A percentile compares a stretch with the other conserved stretches of the same genome.
phyloP scores from a whole-genome alignment of 352 stramenopile species.

The Globisporangium megalacanthum region DNA sequence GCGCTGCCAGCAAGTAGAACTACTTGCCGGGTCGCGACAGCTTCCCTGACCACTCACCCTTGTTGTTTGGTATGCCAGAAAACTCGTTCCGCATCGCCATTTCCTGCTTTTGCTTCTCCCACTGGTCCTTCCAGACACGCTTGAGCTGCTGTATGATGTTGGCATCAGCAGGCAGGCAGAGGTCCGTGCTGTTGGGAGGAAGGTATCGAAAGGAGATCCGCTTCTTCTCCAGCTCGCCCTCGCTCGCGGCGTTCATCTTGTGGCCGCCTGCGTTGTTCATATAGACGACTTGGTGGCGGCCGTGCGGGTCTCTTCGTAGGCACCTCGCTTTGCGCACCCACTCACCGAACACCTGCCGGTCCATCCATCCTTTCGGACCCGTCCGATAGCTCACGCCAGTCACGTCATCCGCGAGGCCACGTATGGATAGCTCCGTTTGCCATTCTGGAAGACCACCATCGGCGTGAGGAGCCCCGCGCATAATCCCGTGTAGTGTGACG shows the following conservation, averaged over 20 bases:
- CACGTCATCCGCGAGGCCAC: neutral
- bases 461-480: too few relatives aligned
- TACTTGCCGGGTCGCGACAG: conserved; percentile 5
- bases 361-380: neutral
- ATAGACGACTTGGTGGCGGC: too few relatives aligned
- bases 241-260: neutral
- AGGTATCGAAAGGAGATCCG: too few relatives aligned
- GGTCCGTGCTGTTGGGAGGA: conserved; percentile 10
- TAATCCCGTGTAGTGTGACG: too few relatives aligned
- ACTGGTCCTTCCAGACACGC: conserved; percentile 4
- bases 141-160: too few relatives aligned
- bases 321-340: neutral
- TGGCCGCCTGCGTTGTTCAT: neutral
- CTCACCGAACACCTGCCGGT: neutral
- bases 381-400: neutral
- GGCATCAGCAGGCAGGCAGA: conserved; percentile 12
- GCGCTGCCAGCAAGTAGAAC: conserved; percentile 11
- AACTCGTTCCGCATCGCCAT: neutral
- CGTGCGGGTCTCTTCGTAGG: neutral
- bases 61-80: conserved; percentile 7
- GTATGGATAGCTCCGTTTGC: neutral
- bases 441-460: neutral
- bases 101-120: conserved; percentile 10
- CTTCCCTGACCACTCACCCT: conserved; percentile 10
- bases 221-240: too few relatives aligned